Evolutionary conservation across 2,329 filamentous ascomycete species (phyloP).

Genomic region (Parasarocladium wereldwijsianum): DNA sequence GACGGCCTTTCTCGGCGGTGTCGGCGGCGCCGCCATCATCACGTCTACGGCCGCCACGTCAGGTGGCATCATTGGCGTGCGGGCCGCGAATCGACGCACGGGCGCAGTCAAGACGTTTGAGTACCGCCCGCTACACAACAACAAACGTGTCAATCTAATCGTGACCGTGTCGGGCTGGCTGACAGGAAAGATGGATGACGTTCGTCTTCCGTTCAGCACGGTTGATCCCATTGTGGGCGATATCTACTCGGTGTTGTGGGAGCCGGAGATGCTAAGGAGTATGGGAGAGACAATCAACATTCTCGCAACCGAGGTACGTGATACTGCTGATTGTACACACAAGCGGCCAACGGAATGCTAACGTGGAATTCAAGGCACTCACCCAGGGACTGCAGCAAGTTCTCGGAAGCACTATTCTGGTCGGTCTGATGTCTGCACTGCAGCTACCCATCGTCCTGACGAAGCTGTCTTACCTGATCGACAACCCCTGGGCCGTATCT

Average conservation of each 20-base stretch:
- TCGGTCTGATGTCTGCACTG: conserved; percentile 80
- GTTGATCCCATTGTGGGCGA: conserved; percentile 97
- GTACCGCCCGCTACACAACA: conserved; percentile 92
- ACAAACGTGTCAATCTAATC: conserved; percentile 91
- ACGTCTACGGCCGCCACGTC: conserved; percentile 78
- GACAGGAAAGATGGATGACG: conserved; percentile 94
- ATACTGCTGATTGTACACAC: neutral
- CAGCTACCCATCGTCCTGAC: conserved; percentile 86
- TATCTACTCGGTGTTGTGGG: conserved; percentile 92
- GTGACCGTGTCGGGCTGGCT: conserved; percentile 96
- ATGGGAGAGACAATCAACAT: conserved; percentile 99
- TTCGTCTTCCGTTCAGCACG: conserved; percentile 88
- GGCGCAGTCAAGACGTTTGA: conserved; percentile 94
- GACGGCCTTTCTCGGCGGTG: conserved; percentile 74
- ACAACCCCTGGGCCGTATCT: conserved; percentile 98
- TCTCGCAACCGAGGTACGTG: conserved; percentile 78
- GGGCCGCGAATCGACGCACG: conserved; percentile 74
- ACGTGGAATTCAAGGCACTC: conserved; percentile 50
- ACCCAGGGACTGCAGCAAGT: conserved; percentile 95
- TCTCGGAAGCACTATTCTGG: conserved; percentile 75
- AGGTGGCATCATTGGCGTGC: conserved; percentile 72
- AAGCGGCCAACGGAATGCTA: too few species aligned
- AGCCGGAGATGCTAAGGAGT: conserved; percentile 92
- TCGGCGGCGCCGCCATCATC: conserved; percentile 86
- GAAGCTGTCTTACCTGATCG: conserved; percentile 89